These are phyloP conservation scores for Xerocomus amazonicus DNA, from an alignment of 1,284 basidiomycete species.

Conservation along the genomic window DNA sequence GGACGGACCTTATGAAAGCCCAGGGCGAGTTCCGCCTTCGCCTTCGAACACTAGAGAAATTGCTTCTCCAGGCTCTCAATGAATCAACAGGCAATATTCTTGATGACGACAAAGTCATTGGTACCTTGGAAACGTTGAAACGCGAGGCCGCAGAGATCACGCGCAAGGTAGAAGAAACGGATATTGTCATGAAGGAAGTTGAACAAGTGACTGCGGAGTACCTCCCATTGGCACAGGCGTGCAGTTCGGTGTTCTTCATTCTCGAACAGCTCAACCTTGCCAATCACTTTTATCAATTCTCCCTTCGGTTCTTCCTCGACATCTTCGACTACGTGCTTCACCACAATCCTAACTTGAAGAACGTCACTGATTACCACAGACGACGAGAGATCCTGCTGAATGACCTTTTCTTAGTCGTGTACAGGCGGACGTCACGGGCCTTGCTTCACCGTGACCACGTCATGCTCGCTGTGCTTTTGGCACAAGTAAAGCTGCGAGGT, in stretches of 20 bases:
- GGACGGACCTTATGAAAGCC: slow-evolving; percentile 97
- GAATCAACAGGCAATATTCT: slow-evolving; percentile 97
- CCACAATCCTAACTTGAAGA: slow-evolving; percentile 86
- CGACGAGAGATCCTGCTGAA: slow-evolving; percentile 84
- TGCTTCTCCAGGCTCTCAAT: slow-evolving; percentile 93
- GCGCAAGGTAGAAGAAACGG: slow-evolving; percentile 96
- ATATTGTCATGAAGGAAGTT: slow-evolving; percentile 93
- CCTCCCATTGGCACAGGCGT: slow-evolving; percentile 91
- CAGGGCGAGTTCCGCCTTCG: slow-evolving; percentile 97
- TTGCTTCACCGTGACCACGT: slow-evolving; percentile 90
- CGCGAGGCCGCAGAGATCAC: slow-evolving; percentile 97
- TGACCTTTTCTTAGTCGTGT: slow-evolving; percentile 90
- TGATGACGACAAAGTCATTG: slow-evolving; percentile 99
- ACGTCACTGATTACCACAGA: slow-evolving; percentile 68
- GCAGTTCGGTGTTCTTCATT: slow-evolving; percentile 97
- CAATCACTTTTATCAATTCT: slow-evolving; percentile 99
- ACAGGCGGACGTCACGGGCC: slow-evolving; percentile 87
- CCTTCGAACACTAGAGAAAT: slow-evolving; percentile 89
- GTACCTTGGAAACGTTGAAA: slow-evolving; percentile 95
- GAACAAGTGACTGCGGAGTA: slow-evolving; percentile 96
- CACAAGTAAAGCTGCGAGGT: slow-evolving; percentile 85
- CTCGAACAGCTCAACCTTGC: slow-evolving; percentile 91
- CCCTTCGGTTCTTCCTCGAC: slow-evolving; percentile 95
- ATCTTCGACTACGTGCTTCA: slow-evolving; percentile 95
- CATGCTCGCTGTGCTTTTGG: slow-evolving; percentile 86